phyloP scores from a whole-genome alignment of 2,329 filamentous ascomycete species.

The Penicillium sumatraense region DNA sequence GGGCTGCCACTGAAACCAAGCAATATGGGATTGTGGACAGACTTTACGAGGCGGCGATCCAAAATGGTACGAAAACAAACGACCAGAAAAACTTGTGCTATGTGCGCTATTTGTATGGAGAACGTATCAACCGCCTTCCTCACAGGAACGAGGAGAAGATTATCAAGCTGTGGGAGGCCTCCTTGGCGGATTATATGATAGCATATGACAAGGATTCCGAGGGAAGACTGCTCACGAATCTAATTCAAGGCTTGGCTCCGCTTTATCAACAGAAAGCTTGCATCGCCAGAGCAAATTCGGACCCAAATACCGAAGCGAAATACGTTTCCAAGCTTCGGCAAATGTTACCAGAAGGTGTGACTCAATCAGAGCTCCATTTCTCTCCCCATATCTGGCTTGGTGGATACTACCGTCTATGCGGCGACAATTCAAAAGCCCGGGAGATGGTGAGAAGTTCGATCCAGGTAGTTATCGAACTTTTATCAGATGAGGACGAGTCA shows the following conservation, averaged over 20 bases:
- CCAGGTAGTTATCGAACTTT: background rate
- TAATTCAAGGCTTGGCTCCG: background rate
- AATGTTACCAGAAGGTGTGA: background rate
- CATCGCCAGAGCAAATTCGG: background rate
- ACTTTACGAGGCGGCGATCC: background rate
- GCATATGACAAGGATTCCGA: too few relatives aligned
- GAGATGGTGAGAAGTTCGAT: background rate
- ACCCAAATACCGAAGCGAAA: background rate
- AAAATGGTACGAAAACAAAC: background rate
- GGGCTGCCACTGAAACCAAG: background rate
- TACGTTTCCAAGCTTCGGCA: background rate
- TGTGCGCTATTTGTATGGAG: background rate
- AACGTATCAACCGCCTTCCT: background rate
- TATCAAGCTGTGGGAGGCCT: background rate
- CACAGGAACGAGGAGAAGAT: background rate
- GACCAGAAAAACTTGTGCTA: background rate
- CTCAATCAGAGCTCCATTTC: background rate
- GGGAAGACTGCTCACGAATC: too few relatives aligned
- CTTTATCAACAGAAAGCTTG: background rate
- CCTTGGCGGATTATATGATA: background rate
- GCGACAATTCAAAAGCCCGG: background rate
- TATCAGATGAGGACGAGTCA: background rate
- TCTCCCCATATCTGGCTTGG: background rate
- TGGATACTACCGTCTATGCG: background rate
- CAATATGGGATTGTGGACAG: background rate